A percentile compares a stretch with the other conserved stretches of the same genome.
phyloP scores from a whole-genome alignment of 2,329 filamentous ascomycete species.

The Dichotomopilus funicola region DNA sequence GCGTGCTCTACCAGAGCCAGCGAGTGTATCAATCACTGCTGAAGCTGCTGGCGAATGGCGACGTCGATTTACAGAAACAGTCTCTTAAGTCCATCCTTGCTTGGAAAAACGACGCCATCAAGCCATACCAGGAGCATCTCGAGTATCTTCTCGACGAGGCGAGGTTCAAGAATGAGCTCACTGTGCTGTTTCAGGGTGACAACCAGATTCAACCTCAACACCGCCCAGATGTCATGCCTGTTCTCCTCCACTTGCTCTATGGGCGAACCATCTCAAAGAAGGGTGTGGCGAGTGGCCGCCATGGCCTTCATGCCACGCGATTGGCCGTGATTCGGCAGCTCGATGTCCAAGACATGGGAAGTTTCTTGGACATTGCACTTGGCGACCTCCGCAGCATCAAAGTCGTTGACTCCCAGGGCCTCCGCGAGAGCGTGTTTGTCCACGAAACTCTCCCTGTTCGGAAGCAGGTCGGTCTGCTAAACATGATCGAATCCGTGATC shows the following conservation, averaged over 20 bases:
- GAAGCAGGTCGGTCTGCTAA: conserved; percentile 85
- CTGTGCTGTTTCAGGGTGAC: conserved; percentile 74
- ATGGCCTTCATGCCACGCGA: conserved; percentile 74
- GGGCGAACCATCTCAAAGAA: conserved; percentile 81
- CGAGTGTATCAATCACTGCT: conserved; percentile 73
- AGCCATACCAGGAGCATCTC: conserved; percentile 76
- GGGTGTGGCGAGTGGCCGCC: conserved; percentile 66
- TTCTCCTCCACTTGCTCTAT: conserved; percentile 81
- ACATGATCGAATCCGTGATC: conserved; percentile 84
- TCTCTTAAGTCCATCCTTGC: conserved; percentile 78
- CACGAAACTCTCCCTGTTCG: conserved; percentile 58
- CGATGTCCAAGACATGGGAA: conserved; percentile 63
- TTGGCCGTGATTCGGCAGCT: conserved; percentile 77
- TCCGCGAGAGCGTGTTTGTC: conserved; percentile 48
- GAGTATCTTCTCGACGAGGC: conserved; percentile 84
- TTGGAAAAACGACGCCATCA: conserved; percentile 77
- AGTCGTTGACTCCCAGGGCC: conserved; percentile 45
- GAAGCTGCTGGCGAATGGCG: conserved; percentile 74
- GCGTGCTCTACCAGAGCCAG: conserved; percentile 68
- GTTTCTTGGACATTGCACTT: conserved; percentile 77
- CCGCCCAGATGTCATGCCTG: conserved; percentile 67
- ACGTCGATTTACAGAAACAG: conserved; percentile 79
- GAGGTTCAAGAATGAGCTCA: conserved; percentile 88
- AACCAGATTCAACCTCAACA: conserved; percentile 69
- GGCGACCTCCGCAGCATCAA: conserved; percentile 59